Percentiles rank a stretch among this genome's conserved stretches.
These are phyloP conservation scores for Coelastrella sp. DNA, from an alignment of 139 green algal genomes.

Conservation along the genomic window DNA sequence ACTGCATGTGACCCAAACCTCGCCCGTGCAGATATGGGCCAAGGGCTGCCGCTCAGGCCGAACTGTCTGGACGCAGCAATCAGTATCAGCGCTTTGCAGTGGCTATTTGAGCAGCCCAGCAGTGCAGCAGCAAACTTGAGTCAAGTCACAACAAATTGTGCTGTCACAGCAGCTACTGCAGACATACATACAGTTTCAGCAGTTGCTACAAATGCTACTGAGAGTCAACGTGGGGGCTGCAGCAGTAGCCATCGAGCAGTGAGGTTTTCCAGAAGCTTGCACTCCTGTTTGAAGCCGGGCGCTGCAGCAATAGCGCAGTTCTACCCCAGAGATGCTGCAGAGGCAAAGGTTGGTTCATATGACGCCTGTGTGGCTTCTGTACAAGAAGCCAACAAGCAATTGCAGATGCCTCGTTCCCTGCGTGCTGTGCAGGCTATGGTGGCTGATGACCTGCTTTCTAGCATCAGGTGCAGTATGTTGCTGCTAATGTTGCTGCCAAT, in stretches of 20 bases:
- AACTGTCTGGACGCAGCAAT: constrained; percentile 14
- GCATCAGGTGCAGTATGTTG: too few relatives aligned
- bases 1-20: not conserved
- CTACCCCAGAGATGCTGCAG: constrained; percentile 4
- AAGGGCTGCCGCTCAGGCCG: constrained; percentile 24
- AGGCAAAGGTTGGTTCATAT: not conserved
- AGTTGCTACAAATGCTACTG: not conserved
- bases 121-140: not conserved
- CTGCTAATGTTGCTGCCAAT: too few relatives aligned
- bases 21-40: not conserved
- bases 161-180: not conserved
- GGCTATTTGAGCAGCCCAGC: not conserved
- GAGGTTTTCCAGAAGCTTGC: not conserved
- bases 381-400: too few relatives aligned
- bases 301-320: constrained; percentile 29
- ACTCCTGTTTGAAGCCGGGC: not conserved
- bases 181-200: not conserved
- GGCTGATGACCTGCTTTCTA: too few relatives aligned
- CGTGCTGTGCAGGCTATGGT: too few relatives aligned
- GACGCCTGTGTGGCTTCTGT: too few relatives aligned
- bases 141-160: too few relatives aligned
- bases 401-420: too few relatives aligned
- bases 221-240: not conserved
- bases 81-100: constrained; percentile 40
- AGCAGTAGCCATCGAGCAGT: not conserved